Conservation (phyloP, 805 yeast species). For the Wickerhamomyces ciferrii region DNA sequence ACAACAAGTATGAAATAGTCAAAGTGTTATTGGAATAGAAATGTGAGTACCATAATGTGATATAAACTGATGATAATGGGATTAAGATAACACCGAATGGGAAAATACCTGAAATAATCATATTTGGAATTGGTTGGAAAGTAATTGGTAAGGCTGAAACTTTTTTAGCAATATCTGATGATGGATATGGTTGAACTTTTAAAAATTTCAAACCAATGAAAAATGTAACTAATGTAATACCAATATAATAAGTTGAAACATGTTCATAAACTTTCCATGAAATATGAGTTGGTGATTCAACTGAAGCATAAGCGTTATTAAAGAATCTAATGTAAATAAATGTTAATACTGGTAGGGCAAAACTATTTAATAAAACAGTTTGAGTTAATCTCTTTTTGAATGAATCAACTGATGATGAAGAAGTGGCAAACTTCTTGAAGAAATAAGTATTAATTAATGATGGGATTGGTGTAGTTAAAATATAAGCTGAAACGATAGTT, state of each 20-base stretch:
- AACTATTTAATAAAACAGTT: conserved; percentile 9
- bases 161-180: conserved; percentile 16
- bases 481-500: conserved; percentile 3
- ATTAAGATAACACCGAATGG: conserved; percentile 23
- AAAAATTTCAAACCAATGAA: conserved; percentile 8
- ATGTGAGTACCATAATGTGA: conserved; percentile 23
- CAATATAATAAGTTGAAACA: conserved; percentile 6
- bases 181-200: conserved; percentile 3
- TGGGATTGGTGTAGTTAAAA: conserved; percentile 13
- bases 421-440: conserved; percentile 12
- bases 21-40: conserved; percentile 15
- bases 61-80: conserved; percentile 21
- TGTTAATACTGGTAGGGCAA: conserved; percentile 15
- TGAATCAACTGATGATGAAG: background rate
- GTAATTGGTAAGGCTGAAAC: conserved; percentile 21
- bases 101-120: conserved; percentile 22
- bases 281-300: conserved; percentile 19
- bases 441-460: conserved; percentile 13
- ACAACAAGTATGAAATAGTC: conserved; percentile 11
- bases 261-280: background rate
- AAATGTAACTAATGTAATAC: conserved; percentile 8
- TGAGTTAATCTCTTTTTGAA: conserved; percentile 4
- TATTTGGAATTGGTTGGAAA: conserved; percentile 19
- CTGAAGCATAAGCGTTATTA: conserved; percentile 17
- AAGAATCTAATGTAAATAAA: conserved; percentile 4